These are phyloP conservation scores for Periconia macrospinosa DNA, from an alignment of 2,329 filamentous ascomycete species.

Conservation along the genomic window DNA sequence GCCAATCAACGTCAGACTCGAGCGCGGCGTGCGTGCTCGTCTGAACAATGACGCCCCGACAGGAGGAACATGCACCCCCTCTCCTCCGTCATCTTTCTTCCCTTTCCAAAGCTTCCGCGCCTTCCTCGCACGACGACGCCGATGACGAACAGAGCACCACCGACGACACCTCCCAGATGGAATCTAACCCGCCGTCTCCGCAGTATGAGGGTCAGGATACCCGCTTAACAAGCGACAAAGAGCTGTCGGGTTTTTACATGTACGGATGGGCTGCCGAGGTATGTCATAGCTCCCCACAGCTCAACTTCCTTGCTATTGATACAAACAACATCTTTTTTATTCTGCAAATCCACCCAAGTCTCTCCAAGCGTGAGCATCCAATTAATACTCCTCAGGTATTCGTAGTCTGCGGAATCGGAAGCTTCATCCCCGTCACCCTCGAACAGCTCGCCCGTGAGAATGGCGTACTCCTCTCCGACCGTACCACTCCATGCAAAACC, in stretches of 20 bases:
- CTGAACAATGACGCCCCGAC: conserved; percentile 33
- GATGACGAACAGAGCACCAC: conserved; percentile 47
- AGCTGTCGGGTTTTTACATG: conserved; percentile 92
- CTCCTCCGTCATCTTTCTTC: conserved; percentile 34
- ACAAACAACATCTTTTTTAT: not conserved
- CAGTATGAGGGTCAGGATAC: conserved; percentile 83
- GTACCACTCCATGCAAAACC: conserved; percentile 71
- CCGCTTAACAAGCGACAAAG: conserved; percentile 81
- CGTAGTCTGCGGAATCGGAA: conserved; percentile 84
- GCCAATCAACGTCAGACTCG: conserved; percentile 28
- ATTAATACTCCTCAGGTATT: conserved; percentile 62
- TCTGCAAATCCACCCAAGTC: not conserved
- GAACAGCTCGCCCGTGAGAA: conserved; percentile 92
- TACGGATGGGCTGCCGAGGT: conserved; percentile 92
- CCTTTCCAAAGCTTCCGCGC: conserved; percentile 38
- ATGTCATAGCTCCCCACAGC: conserved; percentile 5
- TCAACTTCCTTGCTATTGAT: too few species aligned
- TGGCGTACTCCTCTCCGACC: conserved; percentile 81
- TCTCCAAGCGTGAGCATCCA: not conserved
- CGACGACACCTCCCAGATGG: conserved; percentile 35
- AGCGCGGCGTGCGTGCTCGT: not conserved
- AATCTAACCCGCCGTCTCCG: conserved; percentile 39
- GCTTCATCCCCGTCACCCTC: conserved; percentile 90
- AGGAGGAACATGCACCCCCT: conserved; percentile 26
- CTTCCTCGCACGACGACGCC: conserved; percentile 44